These are phyloP conservation scores for Mycena metata DNA, from an alignment of 768 basidiomycete species.

Conservation along the genomic window DNA sequence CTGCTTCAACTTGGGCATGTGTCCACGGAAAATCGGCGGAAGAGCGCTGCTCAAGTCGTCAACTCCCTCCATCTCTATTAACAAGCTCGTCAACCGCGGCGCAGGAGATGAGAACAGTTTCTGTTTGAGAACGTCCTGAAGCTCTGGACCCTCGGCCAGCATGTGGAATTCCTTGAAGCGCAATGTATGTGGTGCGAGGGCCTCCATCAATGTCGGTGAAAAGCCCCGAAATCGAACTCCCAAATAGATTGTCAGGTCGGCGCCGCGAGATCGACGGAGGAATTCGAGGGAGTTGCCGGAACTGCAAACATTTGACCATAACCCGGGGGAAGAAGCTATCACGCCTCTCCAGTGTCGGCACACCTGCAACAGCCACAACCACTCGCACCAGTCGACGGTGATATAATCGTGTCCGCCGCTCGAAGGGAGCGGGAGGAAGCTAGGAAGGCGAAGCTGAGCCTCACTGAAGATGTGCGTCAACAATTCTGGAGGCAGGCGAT, in stretches of 20 bases:
- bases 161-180: constrained; percentile 28
- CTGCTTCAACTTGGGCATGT: constrained; percentile 35
- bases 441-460: constrained; percentile 7
- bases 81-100: constrained; percentile 30
- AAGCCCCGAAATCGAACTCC: constrained; percentile 14
- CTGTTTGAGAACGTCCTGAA: constrained; percentile 19
- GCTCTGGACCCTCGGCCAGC: neutral
- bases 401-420: neutral
- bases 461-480: constrained; percentile 26
- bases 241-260: constrained; percentile 33
- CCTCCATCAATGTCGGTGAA: constrained; percentile 6
- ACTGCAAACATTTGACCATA: constrained; percentile 32
- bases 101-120: constrained; percentile 20
- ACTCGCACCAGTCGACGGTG: constrained; percentile 1
- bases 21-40: constrained; percentile 34
- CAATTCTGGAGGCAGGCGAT: constrained; percentile 36
- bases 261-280: constrained; percentile 26
- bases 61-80: constrained; percentile 12
- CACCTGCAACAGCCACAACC: constrained; percentile 22
- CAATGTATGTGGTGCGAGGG: constrained; percentile 1
- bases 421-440: constrained; percentile 27
- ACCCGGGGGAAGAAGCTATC: constrained; percentile 28
- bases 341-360: constrained; percentile 39
- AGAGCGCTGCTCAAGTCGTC: constrained; percentile 14
- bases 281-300: constrained; percentile 12